Base-by-base conservation (phyloP, 1,284 basidiomycete genomes). In the Naganishia cerealis region DNA sequence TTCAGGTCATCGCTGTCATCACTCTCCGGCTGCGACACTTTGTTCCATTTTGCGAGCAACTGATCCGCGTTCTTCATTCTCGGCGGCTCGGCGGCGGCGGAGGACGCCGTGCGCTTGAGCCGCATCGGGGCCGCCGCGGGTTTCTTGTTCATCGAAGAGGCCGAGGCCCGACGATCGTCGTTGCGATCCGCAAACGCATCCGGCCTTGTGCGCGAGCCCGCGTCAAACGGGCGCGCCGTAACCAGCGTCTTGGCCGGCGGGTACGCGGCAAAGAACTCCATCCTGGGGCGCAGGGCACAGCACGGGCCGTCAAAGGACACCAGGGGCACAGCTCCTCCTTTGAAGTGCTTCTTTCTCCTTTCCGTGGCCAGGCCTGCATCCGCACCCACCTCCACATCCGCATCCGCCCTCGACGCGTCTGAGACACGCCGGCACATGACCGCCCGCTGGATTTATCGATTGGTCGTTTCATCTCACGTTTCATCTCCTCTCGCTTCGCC, bases 231-330 rank as follows among this genome's bases (percentile, higher is more conserved):
- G 12, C 61, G 61, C 6, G 18, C 15, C 9, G 12, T 38, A 24
- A 63, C 61, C 38, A 63, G 50, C 7, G 61, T 63, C 39, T 63
- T 63, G 36, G n/a, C 9, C 7, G n/a, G n/a, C 10, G 46, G 46
- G n/a, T n/a, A 24, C 13, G 46, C 21, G 46, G 29, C 29, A 6
- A 33, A 33, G 29, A 33, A 33, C 29, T 33, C 29, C 29, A 33
- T 33, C 29, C 29, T n/a, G n/a, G n/a, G n/a, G n/a, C n/a, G n/a
- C n/a, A n/a, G n/a, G n/a, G n/a, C n/a, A n/a, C n/a, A n/a, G n/a
- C n/a, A n/a, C n/a, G n/a, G n/a, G n/a, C n/a, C n/a, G n/a, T n/a
- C n/a, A 40, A 40, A 15, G 15, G 39, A 40, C 15, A 40, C 7
- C 15, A 40, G 39, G 39, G 15, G 39, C 7, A 40, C 8, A 8